These are phyloP conservation scores for Calonectria montana DNA, from an alignment of 2,329 filamentous ascomycete species.

Conservation along the genomic window DNA sequence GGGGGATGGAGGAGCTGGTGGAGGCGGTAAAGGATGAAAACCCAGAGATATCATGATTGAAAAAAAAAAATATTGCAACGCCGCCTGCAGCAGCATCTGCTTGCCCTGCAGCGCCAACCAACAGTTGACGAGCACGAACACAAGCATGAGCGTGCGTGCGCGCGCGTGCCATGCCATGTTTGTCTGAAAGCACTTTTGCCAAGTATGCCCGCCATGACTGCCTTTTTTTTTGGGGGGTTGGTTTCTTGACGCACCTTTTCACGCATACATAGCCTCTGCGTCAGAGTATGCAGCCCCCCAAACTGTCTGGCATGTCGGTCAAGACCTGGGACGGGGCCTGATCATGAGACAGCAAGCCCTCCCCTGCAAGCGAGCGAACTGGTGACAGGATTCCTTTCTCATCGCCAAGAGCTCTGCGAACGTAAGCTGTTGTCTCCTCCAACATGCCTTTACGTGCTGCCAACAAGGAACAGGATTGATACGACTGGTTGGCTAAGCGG, in stretches of 20 bases:
- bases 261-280: not conserved
- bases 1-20: slow-evolving; percentile 69
- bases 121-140: slow-evolving; percentile 1
- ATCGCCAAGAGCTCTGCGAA: slow-evolving; percentile 26
- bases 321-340: slow-evolving; percentile 2
- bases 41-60: slow-evolving; percentile 52
- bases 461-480: slow-evolving; percentile 16
- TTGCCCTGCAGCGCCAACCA: slow-evolving; percentile 29
- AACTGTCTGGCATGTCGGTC: slow-evolving; percentile 6
- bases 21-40: slow-evolving; percentile 62
- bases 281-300: not conserved
- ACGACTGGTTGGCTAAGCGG: slow-evolving; percentile 17
- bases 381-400: slow-evolving; percentile 24
- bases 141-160: not conserved
- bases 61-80: slow-evolving; percentile 26
- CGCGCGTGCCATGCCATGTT: not conserved
- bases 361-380: slow-evolving; percentile 24
- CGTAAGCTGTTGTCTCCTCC: slow-evolving; percentile 14
- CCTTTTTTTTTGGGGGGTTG: not conserved
- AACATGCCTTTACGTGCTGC: not conserved
- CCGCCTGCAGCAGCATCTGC: slow-evolving; percentile 26
- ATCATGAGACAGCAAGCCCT: slow-evolving; percentile 3
- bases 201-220: not conserved
- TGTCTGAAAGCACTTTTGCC: not conserved
- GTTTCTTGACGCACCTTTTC: not conserved